Conservation (phyloP, 805 yeast species). For the Candida endomychidarum region DNA sequence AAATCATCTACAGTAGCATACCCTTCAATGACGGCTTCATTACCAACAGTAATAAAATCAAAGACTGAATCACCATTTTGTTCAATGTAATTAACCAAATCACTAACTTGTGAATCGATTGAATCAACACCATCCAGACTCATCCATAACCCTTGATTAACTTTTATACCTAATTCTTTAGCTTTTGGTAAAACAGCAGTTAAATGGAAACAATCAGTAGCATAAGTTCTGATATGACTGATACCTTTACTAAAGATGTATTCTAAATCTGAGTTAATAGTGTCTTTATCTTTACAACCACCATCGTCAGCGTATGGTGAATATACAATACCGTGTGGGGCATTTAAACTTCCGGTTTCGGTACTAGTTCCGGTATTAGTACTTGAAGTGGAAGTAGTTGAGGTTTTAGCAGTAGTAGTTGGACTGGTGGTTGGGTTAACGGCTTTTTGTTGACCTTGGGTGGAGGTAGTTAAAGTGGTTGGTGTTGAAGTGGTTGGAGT, state of each 20-base stretch:
- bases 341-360: slow-evolving; percentile 23
- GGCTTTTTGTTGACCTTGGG: not conserved
- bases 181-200: slow-evolving; percentile 64
- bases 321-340: slow-evolving; percentile 67
- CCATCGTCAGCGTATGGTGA: slow-evolving; percentile 75
- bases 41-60: slow-evolving; percentile 78
- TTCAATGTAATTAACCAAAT: slow-evolving; percentile 47
- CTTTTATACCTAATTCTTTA: slow-evolving; percentile 56
- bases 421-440: slow-evolving; percentile 11
- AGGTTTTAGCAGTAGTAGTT: slow-evolving; percentile 16
- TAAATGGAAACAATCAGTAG: slow-evolving; percentile 79
- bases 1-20: slow-evolving; percentile 63
- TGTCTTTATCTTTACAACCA: slow-evolving; percentile 58
- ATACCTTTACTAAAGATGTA: slow-evolving; percentile 63
- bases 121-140: slow-evolving; percentile 62
- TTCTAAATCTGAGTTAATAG: slow-evolving; percentile 59
- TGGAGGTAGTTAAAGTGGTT: slow-evolving; percentile 11
- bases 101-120: slow-evolving; percentile 57
- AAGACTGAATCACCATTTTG: slow-evolving; percentile 70
- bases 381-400: slow-evolving; percentile 19
- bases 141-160: slow-evolving; percentile 91
- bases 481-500: slow-evolving; percentile 17
- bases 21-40: slow-evolving; percentile 75
- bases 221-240: slow-evolving; percentile 70
- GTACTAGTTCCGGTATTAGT: slow-evolving; percentile 16